Evolutionary conservation across 257 asterid species (phyloP).

Genomic region (Solanum ahanhuiri): DNA sequence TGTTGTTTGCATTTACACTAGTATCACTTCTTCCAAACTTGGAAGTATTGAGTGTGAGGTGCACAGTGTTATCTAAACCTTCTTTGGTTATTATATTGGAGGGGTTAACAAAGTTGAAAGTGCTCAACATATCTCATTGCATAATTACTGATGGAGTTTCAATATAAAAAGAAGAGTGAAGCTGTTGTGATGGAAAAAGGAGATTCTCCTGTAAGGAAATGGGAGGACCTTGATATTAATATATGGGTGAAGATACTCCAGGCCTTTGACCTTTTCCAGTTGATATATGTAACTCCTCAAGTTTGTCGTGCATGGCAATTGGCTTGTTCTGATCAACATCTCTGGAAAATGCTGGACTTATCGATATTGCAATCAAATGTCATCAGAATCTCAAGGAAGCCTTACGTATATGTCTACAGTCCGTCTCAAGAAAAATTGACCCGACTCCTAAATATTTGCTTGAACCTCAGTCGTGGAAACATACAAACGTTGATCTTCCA

Average conservation of each 20-base stretch:
- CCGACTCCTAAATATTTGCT: conserved; percentile 45
- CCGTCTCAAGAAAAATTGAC: conserved; percentile 54
- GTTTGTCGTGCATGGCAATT: conserved; percentile 58
- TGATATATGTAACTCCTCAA: conserved; percentile 37
- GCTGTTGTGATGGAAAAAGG: conserved; percentile 39
- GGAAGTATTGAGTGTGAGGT: too few species aligned
- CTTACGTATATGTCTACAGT: conserved; percentile 59
- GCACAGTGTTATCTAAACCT: too few species aligned
- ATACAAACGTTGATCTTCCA: conserved; percentile 54
- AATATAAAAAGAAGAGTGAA: neutral
- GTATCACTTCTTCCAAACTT: too few species aligned
- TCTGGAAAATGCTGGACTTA: conserved; percentile 31
- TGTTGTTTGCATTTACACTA: too few species aligned
- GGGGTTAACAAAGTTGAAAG: too few species aligned
- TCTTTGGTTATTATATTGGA: too few species aligned
- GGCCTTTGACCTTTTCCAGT: conserved; percentile 23
- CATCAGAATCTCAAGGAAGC: conserved; percentile 53
- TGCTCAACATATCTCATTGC: too few species aligned
- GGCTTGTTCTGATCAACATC: conserved; percentile 26
- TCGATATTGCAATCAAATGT: conserved; percentile 50
- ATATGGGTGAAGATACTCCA: conserved; percentile 53
- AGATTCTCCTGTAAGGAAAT: conserved; percentile 23
- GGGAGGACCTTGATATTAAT: conserved; percentile 74
- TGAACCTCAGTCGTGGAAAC: conserved; percentile 51
- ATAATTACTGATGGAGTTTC: too few species aligned